Evolutionary conservation across 179 eudicot species (phyloP).

Genomic region (Patellifolia procumbens): DNA sequence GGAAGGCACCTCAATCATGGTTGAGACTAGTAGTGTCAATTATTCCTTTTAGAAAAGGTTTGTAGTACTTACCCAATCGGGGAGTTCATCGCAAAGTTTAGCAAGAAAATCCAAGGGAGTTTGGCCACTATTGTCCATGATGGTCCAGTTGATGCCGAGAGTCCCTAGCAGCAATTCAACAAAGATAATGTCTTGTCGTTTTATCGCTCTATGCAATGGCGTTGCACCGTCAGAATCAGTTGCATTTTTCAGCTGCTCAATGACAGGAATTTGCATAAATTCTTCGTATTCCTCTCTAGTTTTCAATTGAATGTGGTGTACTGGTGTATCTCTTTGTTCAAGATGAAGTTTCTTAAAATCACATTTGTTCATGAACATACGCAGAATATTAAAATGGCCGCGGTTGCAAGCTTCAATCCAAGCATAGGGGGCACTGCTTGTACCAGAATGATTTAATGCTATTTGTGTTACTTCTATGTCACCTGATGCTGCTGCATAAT

Average conservation of each 20-base stretch:
- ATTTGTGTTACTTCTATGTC: not conserved
- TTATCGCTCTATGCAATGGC: slow-evolving; percentile 8
- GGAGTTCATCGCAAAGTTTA: not conserved
- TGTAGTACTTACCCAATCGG: slow-evolving; percentile 15
- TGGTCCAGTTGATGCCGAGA: not conserved
- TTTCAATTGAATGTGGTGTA: not conserved
- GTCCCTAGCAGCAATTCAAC: not conserved
- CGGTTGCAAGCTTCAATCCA: not conserved
- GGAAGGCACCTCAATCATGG: too few relatives aligned
- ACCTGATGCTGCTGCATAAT: not conserved
- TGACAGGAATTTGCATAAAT: not conserved
- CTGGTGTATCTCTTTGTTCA: not conserved
- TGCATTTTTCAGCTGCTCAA: not conserved
- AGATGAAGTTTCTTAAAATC: not conserved
- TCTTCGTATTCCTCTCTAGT: not conserved
- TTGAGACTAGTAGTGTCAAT: too few relatives aligned
- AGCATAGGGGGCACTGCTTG: not conserved
- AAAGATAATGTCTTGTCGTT: not conserved
- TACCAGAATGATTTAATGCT: not conserved
- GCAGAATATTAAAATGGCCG: not conserved
- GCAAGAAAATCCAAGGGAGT: not conserved
- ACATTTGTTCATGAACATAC: not conserved
- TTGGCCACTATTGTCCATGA: not conserved
- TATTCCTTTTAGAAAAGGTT: too few relatives aligned
- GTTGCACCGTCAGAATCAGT: not conserved